Evolutionary conservation across 805 yeast species (phyloP), one percentile per base, ranked within the genome.

Genomic region (Groenewaldozyma salmanticensis): DNA sequence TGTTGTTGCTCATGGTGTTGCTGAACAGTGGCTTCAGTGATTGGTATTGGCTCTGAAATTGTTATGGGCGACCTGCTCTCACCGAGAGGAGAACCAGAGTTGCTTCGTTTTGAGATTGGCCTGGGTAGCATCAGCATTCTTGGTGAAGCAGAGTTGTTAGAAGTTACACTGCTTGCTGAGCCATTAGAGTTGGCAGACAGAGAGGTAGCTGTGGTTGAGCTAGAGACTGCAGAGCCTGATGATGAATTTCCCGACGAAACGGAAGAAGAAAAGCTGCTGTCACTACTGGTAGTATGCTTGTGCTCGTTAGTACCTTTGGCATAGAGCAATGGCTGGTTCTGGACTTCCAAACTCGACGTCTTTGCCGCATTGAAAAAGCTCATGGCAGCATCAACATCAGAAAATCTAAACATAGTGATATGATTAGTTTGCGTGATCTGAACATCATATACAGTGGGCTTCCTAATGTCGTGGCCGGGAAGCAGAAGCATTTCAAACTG

Each of bases 361-460:
- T 45, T 38, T n/a, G 49, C 38, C 4, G 52, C 50, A 9, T 35
- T 45, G 31, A 38, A 43, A 42, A 51, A 51, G 31, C 43, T 35
- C 27, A 45, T 48, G 5, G 52, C 50, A 16, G 35, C 42, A 4
- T 38, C 41, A 11, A 35, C 34, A 21, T 37, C 42, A 24, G 27
- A 22, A 29, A 49, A 35, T 22, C 52, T 36, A 43, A 49, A 51
- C 54, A 51, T 51, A 20, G 49, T 47, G 31, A 42, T 45, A 17
- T 29, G 34, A 16, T 33, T 31, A 16, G 46, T 33, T 22, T 42
- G 45, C 15, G 36, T 33, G 34, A 50, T 41, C 33, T 50, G 50
- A 19, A 50, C 43, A 38, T 50, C 52, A 22, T 44, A 45, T 4
- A 39, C 37, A 15, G 53, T 50, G 13, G 50, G 43, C 39, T 50